These are phyloP conservation scores for Boeremia lycopersici DNA, from an alignment of 2,329 filamentous ascomycete species.

Conservation along the genomic window DNA sequence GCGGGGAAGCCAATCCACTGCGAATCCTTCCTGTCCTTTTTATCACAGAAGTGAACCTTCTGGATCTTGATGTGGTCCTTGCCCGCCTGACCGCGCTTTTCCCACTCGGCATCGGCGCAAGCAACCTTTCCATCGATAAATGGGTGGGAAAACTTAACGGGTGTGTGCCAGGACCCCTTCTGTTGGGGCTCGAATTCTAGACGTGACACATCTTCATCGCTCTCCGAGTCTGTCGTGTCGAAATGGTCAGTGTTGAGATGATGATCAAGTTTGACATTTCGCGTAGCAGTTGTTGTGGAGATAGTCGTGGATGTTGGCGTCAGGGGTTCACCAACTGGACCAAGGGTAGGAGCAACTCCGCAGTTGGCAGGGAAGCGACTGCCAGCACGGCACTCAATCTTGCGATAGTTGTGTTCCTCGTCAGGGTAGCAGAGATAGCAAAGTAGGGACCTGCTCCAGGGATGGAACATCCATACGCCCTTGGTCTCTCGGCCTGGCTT, in stretches of 20 bases:
- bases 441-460: constrained; percentile 24
- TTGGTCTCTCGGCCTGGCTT: constrained; percentile 6
- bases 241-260: neutral
- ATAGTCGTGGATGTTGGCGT: constrained; percentile 2
- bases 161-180: constrained; percentile 25
- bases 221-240: neutral
- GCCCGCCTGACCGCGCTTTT: constrained; percentile 21
- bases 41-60: constrained; percentile 5
- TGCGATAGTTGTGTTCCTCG: constrained; percentile 5
- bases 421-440: constrained; percentile 37
- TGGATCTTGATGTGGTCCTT: constrained; percentile 23
- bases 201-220: neutral
- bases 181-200: constrained; percentile 1
- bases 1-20: constrained; percentile 13
- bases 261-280: neutral
- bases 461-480: constrained; percentile 35
- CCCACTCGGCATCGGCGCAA: constrained; percentile 33
- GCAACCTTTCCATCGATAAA: constrained; percentile 3
- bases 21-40: constrained; percentile 8
- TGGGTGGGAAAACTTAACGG: constrained; percentile 24
- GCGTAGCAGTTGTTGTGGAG: neutral
- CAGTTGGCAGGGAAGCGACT: constrained; percentile 11
- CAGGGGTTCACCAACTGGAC: neutral
- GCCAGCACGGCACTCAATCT: constrained; percentile 29
- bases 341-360: neutral